These are phyloP conservation scores for Dichotomocladium elegans DNA, from an alignment of 371 early-diverging fungal species.

Conservation along the genomic window DNA sequence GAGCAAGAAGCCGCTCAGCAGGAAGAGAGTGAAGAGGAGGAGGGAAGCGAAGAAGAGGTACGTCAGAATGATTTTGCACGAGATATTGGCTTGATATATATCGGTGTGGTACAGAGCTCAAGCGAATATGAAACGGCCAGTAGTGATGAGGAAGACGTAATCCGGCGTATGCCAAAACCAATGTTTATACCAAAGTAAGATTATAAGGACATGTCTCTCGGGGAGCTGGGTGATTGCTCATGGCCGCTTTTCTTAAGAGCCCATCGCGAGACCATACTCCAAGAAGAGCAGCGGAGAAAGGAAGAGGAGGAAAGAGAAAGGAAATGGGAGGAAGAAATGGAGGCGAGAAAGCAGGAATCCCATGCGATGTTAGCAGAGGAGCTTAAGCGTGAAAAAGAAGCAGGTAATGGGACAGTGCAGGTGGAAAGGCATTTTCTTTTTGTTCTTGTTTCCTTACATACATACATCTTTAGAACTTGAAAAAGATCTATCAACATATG, in stretches of 20 bases:
- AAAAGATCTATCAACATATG: slow-evolving; percentile 22
- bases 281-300: slow-evolving; percentile 56
- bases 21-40: slow-evolving; percentile 21
- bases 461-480: slow-evolving; percentile 18
- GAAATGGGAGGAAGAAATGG: slow-evolving; percentile 48
- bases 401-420: slow-evolving; percentile 14
- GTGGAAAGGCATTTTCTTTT: background rate
- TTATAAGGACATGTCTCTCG: background rate
- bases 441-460: background rate
- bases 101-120: slow-evolving; percentile 32
- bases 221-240: background rate
- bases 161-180: slow-evolving; percentile 64
- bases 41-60: slow-evolving; percentile 32
- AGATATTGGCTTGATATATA: background rate
- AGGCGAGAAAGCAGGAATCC: slow-evolving; percentile 70
- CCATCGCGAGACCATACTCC: slow-evolving; percentile 64
- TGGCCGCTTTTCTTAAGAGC: slow-evolving; percentile 28
- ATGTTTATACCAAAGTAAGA: slow-evolving; percentile 82
- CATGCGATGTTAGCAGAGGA: slow-evolving; percentile 73
- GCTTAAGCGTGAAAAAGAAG: slow-evolving; percentile 44
- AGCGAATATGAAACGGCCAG: slow-evolving; percentile 66
- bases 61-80: background rate
- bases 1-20: slow-evolving; percentile 14
- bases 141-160: slow-evolving; percentile 45
- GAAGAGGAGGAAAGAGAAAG: slow-evolving; percentile 59